phyloP scores from a whole-genome alignment of 2,329 filamentous ascomycete genomes.

The Xylariaceae sp. region DNA sequence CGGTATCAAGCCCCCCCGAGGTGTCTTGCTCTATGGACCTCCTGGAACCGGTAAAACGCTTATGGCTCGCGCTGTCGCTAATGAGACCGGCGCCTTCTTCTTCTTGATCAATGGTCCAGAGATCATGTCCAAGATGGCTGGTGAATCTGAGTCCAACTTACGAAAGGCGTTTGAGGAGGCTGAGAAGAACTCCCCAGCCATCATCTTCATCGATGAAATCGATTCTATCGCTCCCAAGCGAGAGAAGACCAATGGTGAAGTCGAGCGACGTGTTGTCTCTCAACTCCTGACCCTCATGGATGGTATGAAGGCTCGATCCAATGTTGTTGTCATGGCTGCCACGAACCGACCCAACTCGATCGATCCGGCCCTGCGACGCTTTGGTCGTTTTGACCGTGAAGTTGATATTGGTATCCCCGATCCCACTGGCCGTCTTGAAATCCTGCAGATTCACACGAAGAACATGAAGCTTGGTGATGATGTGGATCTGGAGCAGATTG shows the following conservation, averaged over 20 bases:
- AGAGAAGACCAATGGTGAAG: slow-evolving; percentile 99
- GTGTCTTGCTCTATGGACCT: slow-evolving; percentile 93
- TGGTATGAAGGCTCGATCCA: slow-evolving; percentile 98
- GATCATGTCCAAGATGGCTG: slow-evolving; percentile 99
- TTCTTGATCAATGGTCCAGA: slow-evolving; percentile 99
- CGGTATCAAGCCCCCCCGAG: slow-evolving; percentile 97
- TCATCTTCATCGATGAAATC: slow-evolving; percentile 99
- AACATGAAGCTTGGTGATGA: slow-evolving; percentile 99
- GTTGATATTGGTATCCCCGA: slow-evolving; percentile 98
- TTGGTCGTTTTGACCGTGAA: slow-evolving; percentile 97
- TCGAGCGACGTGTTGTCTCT: slow-evolving; percentile 96
- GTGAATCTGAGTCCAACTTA: slow-evolving; percentile 97
- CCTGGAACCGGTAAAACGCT: slow-evolving; percentile 99
- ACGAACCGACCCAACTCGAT: slow-evolving; percentile 99
- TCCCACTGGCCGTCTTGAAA: slow-evolving; percentile 96
- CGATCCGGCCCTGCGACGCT: slow-evolving; percentile 93
- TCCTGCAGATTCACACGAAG: slow-evolving; percentile 99
- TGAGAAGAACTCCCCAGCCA: slow-evolving; percentile 98
- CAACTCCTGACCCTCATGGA: slow-evolving; percentile 97
- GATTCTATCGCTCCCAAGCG: slow-evolving; percentile 99
- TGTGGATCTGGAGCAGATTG: slow-evolving; percentile 94
- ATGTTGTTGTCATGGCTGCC: slow-evolving; percentile 98
- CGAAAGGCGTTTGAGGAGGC: slow-evolving; percentile 99
- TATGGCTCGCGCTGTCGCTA: slow-evolving; percentile 97
- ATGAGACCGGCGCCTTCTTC: slow-evolving; percentile 98